A percentile compares a stretch with the other conserved stretches of the same genome.
phyloP scores from a whole-genome alignment of 2,329 filamentous ascomycete genomes.

The Talaromyces sp. region DNA sequence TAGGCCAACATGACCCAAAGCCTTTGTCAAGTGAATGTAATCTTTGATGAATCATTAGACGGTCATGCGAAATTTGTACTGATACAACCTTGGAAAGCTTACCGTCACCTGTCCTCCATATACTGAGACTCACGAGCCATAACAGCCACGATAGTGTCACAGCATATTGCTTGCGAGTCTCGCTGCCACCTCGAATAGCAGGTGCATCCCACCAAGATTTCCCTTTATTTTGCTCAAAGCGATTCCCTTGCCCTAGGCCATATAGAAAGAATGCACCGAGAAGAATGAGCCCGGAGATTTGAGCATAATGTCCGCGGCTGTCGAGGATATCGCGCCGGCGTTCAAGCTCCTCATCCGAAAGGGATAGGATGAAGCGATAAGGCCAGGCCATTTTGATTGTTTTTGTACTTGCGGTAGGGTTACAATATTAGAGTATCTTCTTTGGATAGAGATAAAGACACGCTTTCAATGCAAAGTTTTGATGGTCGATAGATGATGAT shows the following conservation, averaged over 20 bases:
- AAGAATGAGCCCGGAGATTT: constrained; percentile 50
- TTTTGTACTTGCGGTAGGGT: neutral
- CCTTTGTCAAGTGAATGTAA: constrained; percentile 62
- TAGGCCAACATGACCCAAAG: constrained; percentile 57
- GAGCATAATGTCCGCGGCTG: constrained; percentile 54
- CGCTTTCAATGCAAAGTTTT: neutral
- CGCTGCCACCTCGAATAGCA: constrained; percentile 41
- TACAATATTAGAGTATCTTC: neutral
- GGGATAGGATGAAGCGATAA: constrained; percentile 52
- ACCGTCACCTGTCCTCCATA: constrained; percentile 55
- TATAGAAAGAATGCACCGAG: constrained; percentile 27
- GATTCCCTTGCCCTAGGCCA: neutral
- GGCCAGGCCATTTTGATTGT: constrained; percentile 34
- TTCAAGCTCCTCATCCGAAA: constrained; percentile 49
- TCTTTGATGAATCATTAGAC: constrained; percentile 41
- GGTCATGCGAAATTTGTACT: neutral
- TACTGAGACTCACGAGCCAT: constrained; percentile 52
- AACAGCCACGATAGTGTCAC: constrained; percentile 48
- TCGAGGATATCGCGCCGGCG: constrained; percentile 54
- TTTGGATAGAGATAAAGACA: neutral
- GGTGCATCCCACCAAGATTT: constrained; percentile 45
- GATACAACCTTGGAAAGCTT: constrained; percentile 14
- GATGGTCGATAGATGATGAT: neutral
- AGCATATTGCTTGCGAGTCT: constrained; percentile 52
- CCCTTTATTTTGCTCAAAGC: constrained; percentile 1